Base-by-base conservation (phyloP, 768 basidiomycete genomes). In the Sistotremastrum suecicum region DNA sequence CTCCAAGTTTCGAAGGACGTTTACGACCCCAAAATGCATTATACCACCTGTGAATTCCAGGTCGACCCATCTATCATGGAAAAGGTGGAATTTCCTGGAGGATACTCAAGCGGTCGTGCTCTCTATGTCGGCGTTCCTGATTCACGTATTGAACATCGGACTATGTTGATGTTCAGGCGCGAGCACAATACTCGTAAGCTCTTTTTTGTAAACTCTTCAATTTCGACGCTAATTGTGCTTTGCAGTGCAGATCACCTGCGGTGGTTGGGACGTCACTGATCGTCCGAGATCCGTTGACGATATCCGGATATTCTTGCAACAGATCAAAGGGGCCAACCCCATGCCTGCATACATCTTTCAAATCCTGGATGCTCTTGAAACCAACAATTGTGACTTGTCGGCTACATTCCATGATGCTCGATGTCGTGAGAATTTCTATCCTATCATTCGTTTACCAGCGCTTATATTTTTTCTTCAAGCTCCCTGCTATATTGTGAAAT, bases 21-120 rank as follows among this genome's bases (percentile, higher is more conserved):
- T 28, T 48, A 43, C 30, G 42, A 48, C 31, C 43, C 29, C 47
- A 48, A 48, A 12, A 37, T 48, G 47, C 12, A 33, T 5, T 48
- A 48, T 30, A 44, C 30, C 1, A 45, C 28, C 11, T 48, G 43
- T 28, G 34, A 35, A 45, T 48, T 44, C 20, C 32, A 45, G 6
- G 41, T 48, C 5, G 36, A 34, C 11, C 12, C n/a, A 7, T 8
- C 8, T 28, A 8, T 20, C 3, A 37, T 48, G 20, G 7, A 39
- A 29, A 20, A 46, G 7, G 30, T 43, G 8, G 43, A 37, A 2
- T 31, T 44, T 32, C 47, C 47, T 0, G 32, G 2, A 10, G 41
- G 34, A 28, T 48, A 35, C 20, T 9, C 37, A 5, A 37, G 7
- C 28, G 37, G 35, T 7, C 38, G 34, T 1, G 20, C 34, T 5